These are phyloP conservation scores for Quillaja saponaria DNA, from an alignment of 306 rosid genomes.

Conservation along the genomic window DNA sequence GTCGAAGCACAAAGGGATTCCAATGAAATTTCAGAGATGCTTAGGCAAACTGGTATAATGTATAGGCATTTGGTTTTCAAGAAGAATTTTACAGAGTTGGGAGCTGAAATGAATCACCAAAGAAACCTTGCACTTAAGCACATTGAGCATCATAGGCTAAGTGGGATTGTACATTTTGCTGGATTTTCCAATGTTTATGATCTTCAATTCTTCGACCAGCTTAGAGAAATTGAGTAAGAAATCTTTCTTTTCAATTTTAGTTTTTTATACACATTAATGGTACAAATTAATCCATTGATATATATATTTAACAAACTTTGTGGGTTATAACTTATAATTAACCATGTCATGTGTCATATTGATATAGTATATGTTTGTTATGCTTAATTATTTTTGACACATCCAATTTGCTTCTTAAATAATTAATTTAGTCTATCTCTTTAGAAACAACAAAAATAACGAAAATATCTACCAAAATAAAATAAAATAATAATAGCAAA, in stretches of 20 bases:
- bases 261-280: background rate
- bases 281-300: too few relatives aligned
- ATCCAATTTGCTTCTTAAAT: too few relatives aligned
- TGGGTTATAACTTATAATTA: too few relatives aligned
- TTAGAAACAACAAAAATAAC: too few relatives aligned
- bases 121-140: conserved; percentile 83
- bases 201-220: conserved; percentile 80
- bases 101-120: conserved; percentile 81
- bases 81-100: conserved; percentile 70
- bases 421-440: too few relatives aligned
- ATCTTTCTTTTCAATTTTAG: background rate
- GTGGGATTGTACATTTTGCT: conserved; percentile 93
- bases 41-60: conserved; percentile 83
- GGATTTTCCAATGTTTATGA: conserved; percentile 83
- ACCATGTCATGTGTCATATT: too few relatives aligned
- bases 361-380: too few relatives aligned
- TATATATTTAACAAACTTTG: too few relatives aligned
- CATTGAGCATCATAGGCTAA: conserved; percentile 78
- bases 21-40: conserved; percentile 45
- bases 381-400: too few relatives aligned
- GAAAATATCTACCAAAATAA: too few relatives aligned
- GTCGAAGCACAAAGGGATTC: conserved; percentile 61
- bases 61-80: conserved; percentile 80
- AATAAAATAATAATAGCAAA: too few relatives aligned
- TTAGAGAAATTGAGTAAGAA: conserved; percentile 79